phyloP scores from a whole-genome alignment of 2,329 filamentous ascomycete species.

The Hyphodiscus sp. region DNA sequence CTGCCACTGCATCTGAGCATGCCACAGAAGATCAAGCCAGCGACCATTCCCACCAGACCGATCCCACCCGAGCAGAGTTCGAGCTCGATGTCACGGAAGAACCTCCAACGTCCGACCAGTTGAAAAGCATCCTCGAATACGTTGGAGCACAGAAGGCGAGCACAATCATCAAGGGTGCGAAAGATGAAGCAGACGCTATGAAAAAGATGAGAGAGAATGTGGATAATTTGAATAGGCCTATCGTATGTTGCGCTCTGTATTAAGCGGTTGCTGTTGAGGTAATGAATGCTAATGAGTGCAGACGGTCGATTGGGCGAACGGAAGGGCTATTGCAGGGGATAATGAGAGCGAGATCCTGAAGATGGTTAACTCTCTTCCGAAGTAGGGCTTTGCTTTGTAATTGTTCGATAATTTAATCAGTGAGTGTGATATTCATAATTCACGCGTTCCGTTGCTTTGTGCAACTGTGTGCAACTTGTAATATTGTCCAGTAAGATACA shows the following conservation, averaged over 20 bases:
- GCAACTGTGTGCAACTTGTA: too few relatives aligned
- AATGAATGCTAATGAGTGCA: conserved; percentile 26
- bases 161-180: conserved; percentile 69
- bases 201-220: conserved; percentile 67
- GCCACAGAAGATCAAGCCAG: conserved; percentile 71
- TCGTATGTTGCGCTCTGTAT: conserved; percentile 51
- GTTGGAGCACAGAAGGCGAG: conserved; percentile 55
- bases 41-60: conserved; percentile 54
- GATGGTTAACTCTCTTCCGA: conserved; percentile 57
- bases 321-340: conserved; percentile 69
- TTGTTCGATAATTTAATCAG: conserved; percentile 1
- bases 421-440: not conserved
- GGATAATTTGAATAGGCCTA: conserved; percentile 64
- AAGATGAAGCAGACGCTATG: conserved; percentile 68
- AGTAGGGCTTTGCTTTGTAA: conserved; percentile 7
- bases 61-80: conserved; percentile 56
- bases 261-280: too few relatives aligned
- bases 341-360: conserved; percentile 86
- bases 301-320: conserved; percentile 91
- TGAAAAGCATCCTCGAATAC: conserved; percentile 79
- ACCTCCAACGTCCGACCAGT: conserved; percentile 73
- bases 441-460: not conserved
- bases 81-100: conserved; percentile 80
- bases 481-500: too few relatives aligned
- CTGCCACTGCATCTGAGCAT: conserved; percentile 58